Evolutionary conservation across 2,329 filamentous ascomycete species (phyloP), one percentile per base, ranked within the genome.

Genomic region (Trichoderma citrinoviride): DNA sequence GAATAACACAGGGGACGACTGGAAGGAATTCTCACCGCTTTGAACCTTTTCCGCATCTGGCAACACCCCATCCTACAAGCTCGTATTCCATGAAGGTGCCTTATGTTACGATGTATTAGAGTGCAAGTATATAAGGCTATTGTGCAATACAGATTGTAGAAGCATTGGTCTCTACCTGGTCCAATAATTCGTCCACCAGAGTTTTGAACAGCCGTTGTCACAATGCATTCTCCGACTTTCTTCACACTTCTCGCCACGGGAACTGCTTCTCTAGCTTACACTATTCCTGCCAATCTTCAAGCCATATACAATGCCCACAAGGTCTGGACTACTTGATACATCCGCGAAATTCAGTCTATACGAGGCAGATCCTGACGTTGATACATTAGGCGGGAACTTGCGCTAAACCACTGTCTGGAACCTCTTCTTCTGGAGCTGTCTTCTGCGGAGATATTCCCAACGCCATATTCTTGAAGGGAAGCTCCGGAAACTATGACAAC

Each of bases 391-490:
- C 76, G 5, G 73, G 73, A 37, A 68, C 69, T 41, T 68, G 70
- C 25, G 65, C 61, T 62, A 73, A 68, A 64, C 68, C 71, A 10
- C 63, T 68, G 15, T 68, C 67, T 3, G 63, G 41, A 5, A 56
- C 46, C 6, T 68, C 65, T 40, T 64, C 41, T 10, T 64, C 61
- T n/a, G 63, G 70, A 19, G 64, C 66, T 52, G 64, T 66, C 1
- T 68, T 67, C 54, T 69, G 67, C 69, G 19, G 76, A 66, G 69
- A 76, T 19, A 77, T 84, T 41, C 74, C 73, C 1, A 69, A 69
- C 33, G 64, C 50, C 7, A 55, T 66, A 5, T 63, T 63, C 15
- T 23, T 66, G 15, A 55, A 66, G 29, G 58, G 64, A 19, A 43
- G 37, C 10, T 43, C 29, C 37, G 64, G 64, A 7, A 61, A 61